Evolutionary conservation across 1,284 basidiomycete species (phyloP).

Genomic region (Ganoderma leucocontextum): DNA sequence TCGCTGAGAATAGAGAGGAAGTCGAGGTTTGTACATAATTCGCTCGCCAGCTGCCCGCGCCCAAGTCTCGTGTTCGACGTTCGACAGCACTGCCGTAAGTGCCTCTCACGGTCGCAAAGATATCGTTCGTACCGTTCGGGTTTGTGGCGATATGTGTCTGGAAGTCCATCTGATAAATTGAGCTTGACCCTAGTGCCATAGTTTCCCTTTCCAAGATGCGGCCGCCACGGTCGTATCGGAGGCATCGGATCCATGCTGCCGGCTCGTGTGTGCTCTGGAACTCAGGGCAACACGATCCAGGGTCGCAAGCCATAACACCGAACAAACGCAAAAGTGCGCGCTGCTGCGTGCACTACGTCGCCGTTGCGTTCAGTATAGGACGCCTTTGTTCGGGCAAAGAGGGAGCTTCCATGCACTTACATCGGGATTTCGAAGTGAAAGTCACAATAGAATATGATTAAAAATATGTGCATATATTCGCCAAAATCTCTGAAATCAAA

Average conservation of each 20-base stretch:
- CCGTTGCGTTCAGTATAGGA: not conserved
- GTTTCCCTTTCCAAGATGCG: not conserved
- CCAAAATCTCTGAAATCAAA: not conserved
- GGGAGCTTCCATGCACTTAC: not conserved
- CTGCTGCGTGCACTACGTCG: not conserved
- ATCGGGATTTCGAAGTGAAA: not conserved
- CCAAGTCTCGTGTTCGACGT: not conserved
- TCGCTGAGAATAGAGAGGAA: not conserved
- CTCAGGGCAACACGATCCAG: not conserved
- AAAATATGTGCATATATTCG: not conserved
- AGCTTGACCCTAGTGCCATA: not conserved
- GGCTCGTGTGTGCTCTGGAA: not conserved
- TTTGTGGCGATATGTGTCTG: not conserved
- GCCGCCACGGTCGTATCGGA: not conserved
- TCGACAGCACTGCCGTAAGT: not conserved
- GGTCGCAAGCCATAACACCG: not conserved
- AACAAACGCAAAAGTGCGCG: not conserved
- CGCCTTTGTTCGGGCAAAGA: not conserved
- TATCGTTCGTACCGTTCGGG: not conserved
- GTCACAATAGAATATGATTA: not conserved
- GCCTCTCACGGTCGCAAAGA: not conserved
- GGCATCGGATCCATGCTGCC: not conserved
- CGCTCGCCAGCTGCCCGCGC: not conserved
- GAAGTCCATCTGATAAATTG: not conserved
- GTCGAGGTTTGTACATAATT: not conserved